Evolutionary conservation across 2,329 filamentous ascomycete genomes (phyloP), one percentile per base, ranked within the genome.

Genomic region (Diaporthe aspalathi): DNA sequence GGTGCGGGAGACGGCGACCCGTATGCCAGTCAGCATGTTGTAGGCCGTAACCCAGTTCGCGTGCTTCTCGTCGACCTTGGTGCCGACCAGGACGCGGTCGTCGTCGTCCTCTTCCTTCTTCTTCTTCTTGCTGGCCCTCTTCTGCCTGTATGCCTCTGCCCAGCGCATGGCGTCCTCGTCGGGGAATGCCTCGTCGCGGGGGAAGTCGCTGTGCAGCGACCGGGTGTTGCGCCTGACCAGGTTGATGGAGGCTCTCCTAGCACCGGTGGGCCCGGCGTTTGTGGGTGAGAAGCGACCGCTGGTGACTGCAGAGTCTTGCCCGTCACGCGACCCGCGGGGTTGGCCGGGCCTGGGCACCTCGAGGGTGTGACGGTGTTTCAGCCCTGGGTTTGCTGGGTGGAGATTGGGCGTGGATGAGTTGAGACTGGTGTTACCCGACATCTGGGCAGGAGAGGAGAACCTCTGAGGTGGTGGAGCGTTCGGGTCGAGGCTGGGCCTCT

Each of bases 11-110:
- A 99, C 96, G 53, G 94, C 95, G 77, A 98, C 97, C 70, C 96
- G 94, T 80, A 99, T 99, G 74, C 96, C 96, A 49, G 96, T 99
- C 84, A 99, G 88, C 96, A 99, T 99, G 83, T 99, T 99, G 85
- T 99, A 99, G 72, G 96, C 96, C 2, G 94, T 98, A 54, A 97
- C 94, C 91, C 93, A 99, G 81, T 98, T 98, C 76, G 94, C 93
- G 81, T 99, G 96, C 78, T 94, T 93, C 84, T 98, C 95, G 80
- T 99, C 96, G 67, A 99, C 96, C 84, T 98, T 98, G 71, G 94
- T 99, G 72, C 96, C 96, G 22, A 99, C 95, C 40, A 98, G 88
- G 12, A 99, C 95, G 73, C 95, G 90, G 77, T 98, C 95, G 73
- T 98, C 96, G 75, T 98, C 94, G 76, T 98, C 92, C 74, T 92